Conservation (phyloP, 768 basidiomycete species). For the Rhizopogon salebrosus region DNA sequence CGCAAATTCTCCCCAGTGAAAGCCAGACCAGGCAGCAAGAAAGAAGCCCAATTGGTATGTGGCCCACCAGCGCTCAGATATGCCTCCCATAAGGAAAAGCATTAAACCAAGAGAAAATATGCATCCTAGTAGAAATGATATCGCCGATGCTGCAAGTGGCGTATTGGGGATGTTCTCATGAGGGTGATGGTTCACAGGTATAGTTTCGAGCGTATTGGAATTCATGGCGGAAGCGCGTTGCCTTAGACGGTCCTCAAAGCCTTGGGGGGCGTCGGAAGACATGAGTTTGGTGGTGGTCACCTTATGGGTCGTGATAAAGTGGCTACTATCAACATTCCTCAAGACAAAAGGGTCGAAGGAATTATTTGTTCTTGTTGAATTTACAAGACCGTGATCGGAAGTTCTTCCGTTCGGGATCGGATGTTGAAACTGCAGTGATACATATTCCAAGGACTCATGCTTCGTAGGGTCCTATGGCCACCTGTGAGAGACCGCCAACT, state of each 20-base stretch:
- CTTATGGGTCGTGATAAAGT: too few relatives aligned
- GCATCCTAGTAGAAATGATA: constrained; percentile 84
- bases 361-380: constrained; percentile 16
- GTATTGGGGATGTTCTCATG: constrained; percentile 82
- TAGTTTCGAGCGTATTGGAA: constrained; percentile 48
- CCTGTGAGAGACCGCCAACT: neutral
- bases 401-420: neutral
- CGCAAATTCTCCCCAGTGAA: constrained; percentile 93
- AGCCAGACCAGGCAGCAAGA: constrained; percentile 74
- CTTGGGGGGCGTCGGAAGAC: constrained; percentile 18
- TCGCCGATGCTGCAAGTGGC: constrained; percentile 67
- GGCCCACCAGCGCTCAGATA: constrained; percentile 49
- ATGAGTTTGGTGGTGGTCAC: neutral
- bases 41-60: constrained; percentile 82
- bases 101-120: constrained; percentile 55
- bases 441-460: constrained; percentile 12
- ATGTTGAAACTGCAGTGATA: neutral
- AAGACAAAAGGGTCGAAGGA: neutral
- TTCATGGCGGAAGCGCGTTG: constrained; percentile 31
- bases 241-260: constrained; percentile 39
- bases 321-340: neutral
- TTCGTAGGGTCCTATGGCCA: constrained; percentile 5
- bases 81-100: constrained; percentile 44
- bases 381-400: neutral
- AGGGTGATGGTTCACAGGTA: constrained; percentile 34